Conservation (phyloP, 805 yeast genomes). For the Ogataea methanolica region DNA sequence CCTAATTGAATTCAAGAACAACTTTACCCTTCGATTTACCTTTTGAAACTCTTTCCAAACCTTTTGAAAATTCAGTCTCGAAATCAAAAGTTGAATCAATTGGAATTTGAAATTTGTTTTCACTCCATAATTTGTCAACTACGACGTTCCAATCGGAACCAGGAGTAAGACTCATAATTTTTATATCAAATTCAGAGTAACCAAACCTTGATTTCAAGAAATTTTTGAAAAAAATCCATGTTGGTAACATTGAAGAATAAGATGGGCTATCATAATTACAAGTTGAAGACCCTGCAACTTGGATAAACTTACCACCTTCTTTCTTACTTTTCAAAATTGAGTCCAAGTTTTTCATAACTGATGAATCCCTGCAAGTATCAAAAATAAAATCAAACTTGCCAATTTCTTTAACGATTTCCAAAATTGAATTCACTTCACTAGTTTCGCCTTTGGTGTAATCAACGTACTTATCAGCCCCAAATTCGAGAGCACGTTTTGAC, state of each 20-base stretch:
- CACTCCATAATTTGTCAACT: constrained; percentile 42
- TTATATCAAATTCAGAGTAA: constrained; percentile 8
- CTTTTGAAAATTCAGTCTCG: constrained; percentile 42
- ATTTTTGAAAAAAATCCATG: neutral
- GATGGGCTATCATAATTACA: constrained; percentile 29
- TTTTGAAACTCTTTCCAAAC: constrained; percentile 41
- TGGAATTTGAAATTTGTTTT: constrained; percentile 37
- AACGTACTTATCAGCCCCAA: constrained; percentile 55
- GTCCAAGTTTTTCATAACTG: constrained; percentile 40
- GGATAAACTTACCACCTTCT: constrained; percentile 45
- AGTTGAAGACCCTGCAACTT: constrained; percentile 54
- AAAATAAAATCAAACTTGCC: constrained; percentile 50
- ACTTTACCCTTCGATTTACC: constrained; percentile 64
- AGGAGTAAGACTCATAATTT: constrained; percentile 1
- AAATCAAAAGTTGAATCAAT: constrained; percentile 53
- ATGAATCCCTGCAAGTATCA: constrained; percentile 61
- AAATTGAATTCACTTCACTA: constrained; percentile 32
- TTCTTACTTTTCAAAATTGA: constrained; percentile 41
- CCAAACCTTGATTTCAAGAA: constrained; percentile 11
- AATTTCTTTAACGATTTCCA: constrained; percentile 26
- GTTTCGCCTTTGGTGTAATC: constrained; percentile 49
- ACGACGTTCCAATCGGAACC: constrained; percentile 15
- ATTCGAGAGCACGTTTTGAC: constrained; percentile 16
- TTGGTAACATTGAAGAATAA: constrained; percentile 21
- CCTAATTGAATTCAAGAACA: constrained; percentile 31